phyloP scores from a whole-genome alignment of 345 rosid genomes.

The Isatis tinctoria region DNA sequence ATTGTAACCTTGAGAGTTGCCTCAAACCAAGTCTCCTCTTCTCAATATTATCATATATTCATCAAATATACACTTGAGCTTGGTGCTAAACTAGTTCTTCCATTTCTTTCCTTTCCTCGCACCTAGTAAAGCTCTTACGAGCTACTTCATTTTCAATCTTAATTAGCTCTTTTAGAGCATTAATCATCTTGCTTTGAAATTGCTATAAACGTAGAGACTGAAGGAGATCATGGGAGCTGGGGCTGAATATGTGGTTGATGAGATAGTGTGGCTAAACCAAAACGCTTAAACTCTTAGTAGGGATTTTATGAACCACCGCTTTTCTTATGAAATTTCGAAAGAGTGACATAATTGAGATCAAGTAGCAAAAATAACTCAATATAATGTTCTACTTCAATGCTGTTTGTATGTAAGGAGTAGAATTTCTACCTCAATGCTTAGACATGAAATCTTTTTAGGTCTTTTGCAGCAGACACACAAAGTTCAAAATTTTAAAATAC shows the following conservation, averaged over 20 bases:
- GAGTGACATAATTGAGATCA: not conserved
- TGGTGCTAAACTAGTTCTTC: not conserved
- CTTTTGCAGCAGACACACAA: too few relatives aligned
- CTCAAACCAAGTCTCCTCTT: not conserved
- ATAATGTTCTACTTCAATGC: not conserved
- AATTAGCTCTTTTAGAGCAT: too few relatives aligned
- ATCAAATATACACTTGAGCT: not conserved
- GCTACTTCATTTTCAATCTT: not conserved
- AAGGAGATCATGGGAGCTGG: not conserved
- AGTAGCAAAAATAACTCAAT: not conserved
- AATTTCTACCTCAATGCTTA: not conserved
- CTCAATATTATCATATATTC: not conserved
- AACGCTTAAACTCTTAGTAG: not conserved
- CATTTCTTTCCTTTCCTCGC: not conserved
- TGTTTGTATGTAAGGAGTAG: too few relatives aligned
- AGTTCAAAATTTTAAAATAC: too few relatives aligned
- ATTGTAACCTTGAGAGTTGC: not conserved
- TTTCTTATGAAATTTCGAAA: not conserved
- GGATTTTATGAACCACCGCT: not conserved
- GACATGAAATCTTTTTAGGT: too few relatives aligned
- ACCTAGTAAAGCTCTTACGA: not conserved
- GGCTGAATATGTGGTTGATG: not conserved
- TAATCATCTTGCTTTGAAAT: too few relatives aligned
- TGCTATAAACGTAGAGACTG: not conserved
- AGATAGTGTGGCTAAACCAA: not conserved